These are phyloP conservation scores for Apiospora sp. DNA, from an alignment of 2,329 filamentous ascomycete species.

Conservation along the genomic window DNA sequence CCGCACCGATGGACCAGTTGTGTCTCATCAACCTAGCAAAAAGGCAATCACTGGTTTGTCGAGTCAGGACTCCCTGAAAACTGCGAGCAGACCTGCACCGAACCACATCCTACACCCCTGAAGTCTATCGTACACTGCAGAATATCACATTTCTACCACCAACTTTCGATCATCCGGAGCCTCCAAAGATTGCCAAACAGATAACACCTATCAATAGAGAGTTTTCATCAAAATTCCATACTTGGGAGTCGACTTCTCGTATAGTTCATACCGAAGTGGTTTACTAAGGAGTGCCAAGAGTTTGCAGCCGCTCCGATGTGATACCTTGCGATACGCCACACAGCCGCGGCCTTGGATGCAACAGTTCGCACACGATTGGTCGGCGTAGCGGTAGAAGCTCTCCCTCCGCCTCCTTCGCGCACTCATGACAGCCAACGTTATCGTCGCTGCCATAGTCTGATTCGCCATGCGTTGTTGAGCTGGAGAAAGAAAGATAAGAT, in stretches of 20 bases:
- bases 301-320: conserved; percentile 29
- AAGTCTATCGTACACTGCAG: background rate
- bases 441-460: conserved; percentile 8
- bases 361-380: conserved; percentile 9
- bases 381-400: background rate
- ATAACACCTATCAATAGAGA: background rate
- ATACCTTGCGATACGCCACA: conserved; percentile 29
- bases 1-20: background rate
- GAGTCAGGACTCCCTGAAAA: background rate
- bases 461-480: background rate
- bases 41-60: background rate
- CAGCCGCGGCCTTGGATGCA: conserved; percentile 18
- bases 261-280: background rate
- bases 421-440: conserved; percentile 11
- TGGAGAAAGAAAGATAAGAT: conserved; percentile 23
- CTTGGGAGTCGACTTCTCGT: background rate
- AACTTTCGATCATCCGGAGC: background rate
- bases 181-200: background rate
- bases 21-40: background rate
- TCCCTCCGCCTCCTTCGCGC: conserved; percentile 20
- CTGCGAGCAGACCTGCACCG: background rate
- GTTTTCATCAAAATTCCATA: too few relatives aligned
- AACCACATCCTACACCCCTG: background rate
- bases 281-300: background rate
- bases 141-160: background rate